These are phyloP conservation scores for Nepenthes mirabilis DNA, from an alignment of 148 eudicot genomes.

Conservation along the genomic window DNA sequence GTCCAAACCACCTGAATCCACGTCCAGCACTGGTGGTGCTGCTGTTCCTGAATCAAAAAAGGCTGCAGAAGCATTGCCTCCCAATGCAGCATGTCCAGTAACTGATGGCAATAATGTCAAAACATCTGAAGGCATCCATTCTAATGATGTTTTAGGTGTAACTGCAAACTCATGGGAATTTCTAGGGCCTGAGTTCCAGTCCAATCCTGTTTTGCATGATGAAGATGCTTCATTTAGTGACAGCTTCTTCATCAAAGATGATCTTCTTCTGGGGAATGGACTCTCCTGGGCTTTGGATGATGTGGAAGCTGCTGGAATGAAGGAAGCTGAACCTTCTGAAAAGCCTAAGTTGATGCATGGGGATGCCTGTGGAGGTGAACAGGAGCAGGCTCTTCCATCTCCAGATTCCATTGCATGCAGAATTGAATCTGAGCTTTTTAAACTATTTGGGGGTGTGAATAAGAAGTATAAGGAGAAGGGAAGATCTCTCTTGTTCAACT, in stretches of 20 bases:
- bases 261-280: constrained; percentile 89
- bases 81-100: constrained; percentile 11
- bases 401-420: constrained; percentile 51
- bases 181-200: constrained; percentile 26
- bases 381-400: constrained; percentile 16
- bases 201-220: constrained; percentile 33
- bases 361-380: constrained; percentile 8
- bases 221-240: constrained; percentile 53
- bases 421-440: constrained; percentile 77
- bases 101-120: constrained; percentile 15
- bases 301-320: constrained; percentile 21
- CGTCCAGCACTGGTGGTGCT: constrained; percentile 7
- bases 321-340: constrained; percentile 20
- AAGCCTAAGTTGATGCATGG: constrained; percentile 20
- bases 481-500: constrained; percentile 77
- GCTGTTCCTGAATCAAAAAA: constrained; percentile 13
- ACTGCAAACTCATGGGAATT: constrained; percentile 23
- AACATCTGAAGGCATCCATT: constrained; percentile 10
- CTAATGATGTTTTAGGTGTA: constrained; percentile 13
- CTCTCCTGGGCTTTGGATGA: constrained; percentile 76
- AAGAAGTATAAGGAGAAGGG: constrained; percentile 95
- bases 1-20: constrained; percentile 17
- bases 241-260: constrained; percentile 58
- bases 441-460: constrained; percentile 84
- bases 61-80: constrained; percentile 8